Base-by-base conservation (phyloP, 2,329 filamentous ascomycete genomes). In the Neopestalotiopsis sp. region DNA sequence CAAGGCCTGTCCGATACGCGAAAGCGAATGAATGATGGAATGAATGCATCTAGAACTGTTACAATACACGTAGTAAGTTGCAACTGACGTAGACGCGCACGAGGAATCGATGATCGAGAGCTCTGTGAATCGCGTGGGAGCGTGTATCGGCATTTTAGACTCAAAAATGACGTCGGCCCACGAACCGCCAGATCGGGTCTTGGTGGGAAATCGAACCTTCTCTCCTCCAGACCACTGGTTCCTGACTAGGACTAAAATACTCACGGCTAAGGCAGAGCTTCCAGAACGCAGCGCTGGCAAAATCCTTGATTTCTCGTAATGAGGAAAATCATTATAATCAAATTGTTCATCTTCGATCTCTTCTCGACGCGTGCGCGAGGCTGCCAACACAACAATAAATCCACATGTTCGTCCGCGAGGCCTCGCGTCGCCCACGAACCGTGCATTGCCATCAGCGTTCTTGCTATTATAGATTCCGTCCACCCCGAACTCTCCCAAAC, bases 181-280 rank as follows among this genome's bases (percentile, higher is more conserved):
- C 40, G 56, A 60, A n/a, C 38, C 65, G 56, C 38, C 52, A 59
- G 65, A 67, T 67, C 65, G 65, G 38, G 13, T 56, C 58, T 60
- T 28, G 57, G 65, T 30, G 58, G 65, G 65, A 45, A 32, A 67
- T 67, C 65, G 65, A 60, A 67, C 24, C 56, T 45, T 45, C 32
- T 58, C 28, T 32, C 34, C 64, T 49, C 64, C 28, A 12, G 24
- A 66, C 24, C n/a, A 24, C 40, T 66, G 24, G 49, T 28, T 34
- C 14, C 17, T 49, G 45, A 52, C 34, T 38, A 57, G 52, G 34
- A 57, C 42, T 38, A 66, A 28, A 52, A 32, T 32, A 30, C 40
- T 45, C n/a, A 65, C 14, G 42, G 52, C 42, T 42, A n/a, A 17
- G 20, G 45, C 45, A 58, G 32, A 32, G 42, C 64, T 67, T 67